Evolutionary conservation across 305 asterid genomes (phyloP).

Genomic region (Plantago lanceolata): DNA sequence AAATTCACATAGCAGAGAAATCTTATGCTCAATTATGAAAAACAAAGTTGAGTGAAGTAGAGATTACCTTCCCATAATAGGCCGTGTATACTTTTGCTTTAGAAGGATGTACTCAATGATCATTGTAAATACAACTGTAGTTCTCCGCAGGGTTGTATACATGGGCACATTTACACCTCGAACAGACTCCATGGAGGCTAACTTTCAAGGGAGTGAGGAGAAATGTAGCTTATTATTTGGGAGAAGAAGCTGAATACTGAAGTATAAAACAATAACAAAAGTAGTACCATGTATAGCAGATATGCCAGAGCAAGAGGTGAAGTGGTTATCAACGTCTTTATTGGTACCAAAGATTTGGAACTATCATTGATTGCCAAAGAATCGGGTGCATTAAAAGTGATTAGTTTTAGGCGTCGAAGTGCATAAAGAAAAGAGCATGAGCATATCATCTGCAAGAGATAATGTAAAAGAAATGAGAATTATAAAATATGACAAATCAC

Average conservation of each 20-base stretch:
- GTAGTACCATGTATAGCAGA: conserved; percentile 75
- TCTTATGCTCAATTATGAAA: too few species aligned
- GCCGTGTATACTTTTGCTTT: conserved; percentile 54
- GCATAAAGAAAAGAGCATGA: conserved; percentile 67
- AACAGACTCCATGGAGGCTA: conserved; percentile 91
- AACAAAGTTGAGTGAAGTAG: too few species aligned
- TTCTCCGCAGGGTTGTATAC: too few species aligned
- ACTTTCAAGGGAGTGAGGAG: conserved; percentile 53
- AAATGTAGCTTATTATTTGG: conserved; percentile 24
- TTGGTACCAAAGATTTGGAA: conserved; percentile 48
- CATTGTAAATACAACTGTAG: conserved; percentile 84
- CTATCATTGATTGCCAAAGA: conserved; percentile 38
- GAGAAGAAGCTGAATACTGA: conserved; percentile 2
- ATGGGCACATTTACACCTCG: conserved; percentile 85
- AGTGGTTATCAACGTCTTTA: conserved; percentile 49
- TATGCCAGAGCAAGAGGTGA: conserved; percentile 66
- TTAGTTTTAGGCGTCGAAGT: conserved; percentile 53
- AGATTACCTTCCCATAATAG: conserved; percentile 64
- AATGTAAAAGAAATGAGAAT: conserved; percentile 13
- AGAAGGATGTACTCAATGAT: conserved; percentile 59
- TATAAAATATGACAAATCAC: neutral
- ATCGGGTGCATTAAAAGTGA: conserved; percentile 56
- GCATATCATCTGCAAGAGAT: conserved; percentile 60
- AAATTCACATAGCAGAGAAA: too few species aligned
- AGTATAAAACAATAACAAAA: conserved; percentile 9